Percentiles rank a stretch among this genome's conserved stretches.
phyloP scores from a whole-genome alignment of 306 rosid genomes.

The Trichosanthes cucumerina region DNA sequence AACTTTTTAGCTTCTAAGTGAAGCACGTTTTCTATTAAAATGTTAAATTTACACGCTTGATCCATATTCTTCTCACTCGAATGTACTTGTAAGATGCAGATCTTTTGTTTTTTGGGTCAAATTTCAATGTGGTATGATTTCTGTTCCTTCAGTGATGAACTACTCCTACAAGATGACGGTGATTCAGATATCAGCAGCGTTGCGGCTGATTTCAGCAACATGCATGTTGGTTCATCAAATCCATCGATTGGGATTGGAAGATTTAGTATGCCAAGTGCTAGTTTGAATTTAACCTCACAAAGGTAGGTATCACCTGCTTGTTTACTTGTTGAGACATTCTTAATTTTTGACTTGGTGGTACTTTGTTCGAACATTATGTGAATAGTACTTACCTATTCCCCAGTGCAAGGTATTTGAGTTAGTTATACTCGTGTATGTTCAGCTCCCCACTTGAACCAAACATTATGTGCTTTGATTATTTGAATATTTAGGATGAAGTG shows the following conservation, averaged over 20 bases:
- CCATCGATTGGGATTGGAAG: slow-evolving; percentile 58
- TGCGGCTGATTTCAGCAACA: slow-evolving; percentile 46
- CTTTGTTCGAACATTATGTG: background rate
- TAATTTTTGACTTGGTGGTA: background rate
- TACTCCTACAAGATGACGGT: slow-evolving; percentile 92
- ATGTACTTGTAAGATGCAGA: background rate
- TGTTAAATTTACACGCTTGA: background rate
- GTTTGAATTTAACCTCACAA: slow-evolving; percentile 37
- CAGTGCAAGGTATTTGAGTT: background rate
- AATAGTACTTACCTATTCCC: background rate
- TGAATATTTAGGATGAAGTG: background rate
- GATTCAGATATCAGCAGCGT: slow-evolving; percentile 45
- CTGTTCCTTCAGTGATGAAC: slow-evolving; percentile 72
- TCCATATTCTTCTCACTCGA: background rate
- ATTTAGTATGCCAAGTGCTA: slow-evolving; percentile 35
- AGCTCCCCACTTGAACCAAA: background rate
- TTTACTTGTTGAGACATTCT: background rate
- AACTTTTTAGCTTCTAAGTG: background rate
- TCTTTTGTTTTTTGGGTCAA: background rate
- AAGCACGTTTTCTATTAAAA: background rate
- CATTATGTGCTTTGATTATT: background rate
- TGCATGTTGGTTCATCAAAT: slow-evolving; percentile 66
- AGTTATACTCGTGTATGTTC: background rate
- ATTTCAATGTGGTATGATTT: slow-evolving; percentile 13
- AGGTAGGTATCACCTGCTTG: slow-evolving; percentile 32